Percentiles rank a stretch among this genome's conserved stretches.
These are phyloP conservation scores for Sanghuangporus baumii DNA, from an alignment of 1,284 basidiomycete species.

Conservation along the genomic window DNA sequence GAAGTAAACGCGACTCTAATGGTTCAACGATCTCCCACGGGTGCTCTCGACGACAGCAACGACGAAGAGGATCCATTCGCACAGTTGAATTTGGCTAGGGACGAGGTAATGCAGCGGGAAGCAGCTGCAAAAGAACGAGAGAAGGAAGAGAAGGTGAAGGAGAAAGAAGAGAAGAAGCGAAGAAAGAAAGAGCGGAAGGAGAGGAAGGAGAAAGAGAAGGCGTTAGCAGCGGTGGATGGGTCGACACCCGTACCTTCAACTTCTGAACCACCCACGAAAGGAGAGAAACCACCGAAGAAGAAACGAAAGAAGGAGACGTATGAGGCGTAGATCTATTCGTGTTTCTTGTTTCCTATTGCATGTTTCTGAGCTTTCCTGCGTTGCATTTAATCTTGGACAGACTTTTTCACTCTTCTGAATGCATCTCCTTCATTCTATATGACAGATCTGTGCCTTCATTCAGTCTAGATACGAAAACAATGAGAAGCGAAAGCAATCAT, in stretches of 20 bases:
- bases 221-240: slow-evolving; percentile 19
- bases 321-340: background rate
- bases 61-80: slow-evolving; percentile 12
- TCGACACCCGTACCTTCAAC: slow-evolving; percentile 14
- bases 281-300: slow-evolving; percentile 19
- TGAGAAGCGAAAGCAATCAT: no score
- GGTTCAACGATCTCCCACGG: background rate
- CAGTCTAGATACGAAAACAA: no score
- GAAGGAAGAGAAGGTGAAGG: slow-evolving; percentile 26
- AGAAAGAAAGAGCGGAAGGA: slow-evolving; percentile 28
- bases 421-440: no score
- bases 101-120: slow-evolving; percentile 26
- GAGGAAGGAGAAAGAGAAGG: slow-evolving; percentile 26
- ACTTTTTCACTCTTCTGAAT: background rate
- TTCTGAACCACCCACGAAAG: slow-evolving; percentile 10
- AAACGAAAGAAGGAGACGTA: slow-evolving; percentile 9
- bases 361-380: background rate
- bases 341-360: background rate
- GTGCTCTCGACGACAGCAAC: slow-evolving; percentile 6
- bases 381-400: background rate
- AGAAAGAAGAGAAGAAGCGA: slow-evolving; percentile 29
- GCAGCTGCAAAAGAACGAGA: slow-evolving; percentile 23
- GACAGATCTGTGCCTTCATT: no score
- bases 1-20: background rate
- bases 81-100: slow-evolving; percentile 11